Evolutionary conservation across 2,329 filamentous ascomycete genomes (phyloP), one percentile per base, ranked within the genome.

Genomic region (Trichoderma polysporum): DNA sequence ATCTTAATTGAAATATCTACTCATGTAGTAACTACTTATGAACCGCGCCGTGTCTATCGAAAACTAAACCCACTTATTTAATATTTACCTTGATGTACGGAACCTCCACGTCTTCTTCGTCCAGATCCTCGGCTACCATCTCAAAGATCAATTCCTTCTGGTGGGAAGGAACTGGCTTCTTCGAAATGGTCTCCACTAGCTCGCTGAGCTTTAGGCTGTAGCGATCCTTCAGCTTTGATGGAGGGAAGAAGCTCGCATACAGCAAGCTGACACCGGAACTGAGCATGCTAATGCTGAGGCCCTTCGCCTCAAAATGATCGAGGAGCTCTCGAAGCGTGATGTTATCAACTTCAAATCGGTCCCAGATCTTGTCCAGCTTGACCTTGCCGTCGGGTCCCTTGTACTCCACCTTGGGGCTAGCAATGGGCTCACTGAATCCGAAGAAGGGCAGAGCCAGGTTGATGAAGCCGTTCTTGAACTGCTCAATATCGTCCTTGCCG

Each of bases 391-490:
- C 81, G 61, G 90, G 90, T 25, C 93, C 91, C 76, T 89, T 83
- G 81, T 98, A 99, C 74, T 88, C 92, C 70, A 94, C 92, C 86
- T 97, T 98, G 33, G 94, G 93, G 73, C 93, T 97, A 5, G 90
- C 89, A 73, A 99, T 96, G 2, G 95, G 95, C 81, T 99, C 95
- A 75, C 93, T 97, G 86, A 99, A 99, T 45, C 94, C 94, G 73
- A 99, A 97, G 86, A 99, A 98, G 0, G 95, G 95, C 70, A 99
- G 83, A 1, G 95, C 95, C 72, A 99, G 82, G 81, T 99, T 99
- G 81, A 98, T 86, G 79, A 99, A 99, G 17, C 95, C 95, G 76
- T 99, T 99, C 87, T 98, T 98, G 89, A 96, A 99, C 80, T 98
- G 92, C 81, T 98, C 95, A 71, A 97, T 90, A 73, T 98, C 93